Evolutionary conservation across 306 rosid genomes (phyloP), one percentile per base, ranked within the genome.

Genomic region (Lathyrus tuberosus): DNA sequence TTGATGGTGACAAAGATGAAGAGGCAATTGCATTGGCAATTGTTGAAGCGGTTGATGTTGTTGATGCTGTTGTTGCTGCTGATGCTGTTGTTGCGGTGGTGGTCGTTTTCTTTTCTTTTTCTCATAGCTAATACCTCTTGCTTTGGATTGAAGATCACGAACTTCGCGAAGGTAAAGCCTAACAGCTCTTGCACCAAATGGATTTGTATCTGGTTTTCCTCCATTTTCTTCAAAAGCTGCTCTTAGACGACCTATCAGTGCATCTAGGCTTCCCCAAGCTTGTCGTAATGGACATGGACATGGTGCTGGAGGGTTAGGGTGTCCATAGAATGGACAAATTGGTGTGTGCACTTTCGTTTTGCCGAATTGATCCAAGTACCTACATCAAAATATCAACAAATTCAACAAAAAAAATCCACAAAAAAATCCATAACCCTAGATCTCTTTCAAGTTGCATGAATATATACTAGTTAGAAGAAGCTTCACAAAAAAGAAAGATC

Each of bases 151-250:
- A 72, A 95, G 80, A 78, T 91, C 99, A 8, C 99, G 87, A 67
- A 95, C 99, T 82, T 95, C 99, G 1, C 99, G 96, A 48, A 95
- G 97, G 69, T 87, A 95, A 11, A 95, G 99, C 47, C 99, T 76
- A 1, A 95, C 96, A 0, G 99, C 99, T 38, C 99, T 78, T 26
- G 99, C 97, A 6, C 99, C 99, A 70, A 95, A 95, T 0, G 99
- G 99, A 76, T 95, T 95, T 0, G 88, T 89, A 41, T 95, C 99
- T 0, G 96, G 93, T 59, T 91, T 89, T 14, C 99, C 99, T 37
- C 99, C 99, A 67, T 95, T 95, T 78, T 95, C 99, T 61, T 95
- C 99, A 16, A 89, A 95, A n/a, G 99, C 99, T 0, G 99, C 99
- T 1, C 99, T 78, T 3, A 95, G 85, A 14, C 99, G 91, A 0